Base-by-base conservation (phyloP, 1,139 yeast species). In the Geotrichum bryndzae region DNA sequence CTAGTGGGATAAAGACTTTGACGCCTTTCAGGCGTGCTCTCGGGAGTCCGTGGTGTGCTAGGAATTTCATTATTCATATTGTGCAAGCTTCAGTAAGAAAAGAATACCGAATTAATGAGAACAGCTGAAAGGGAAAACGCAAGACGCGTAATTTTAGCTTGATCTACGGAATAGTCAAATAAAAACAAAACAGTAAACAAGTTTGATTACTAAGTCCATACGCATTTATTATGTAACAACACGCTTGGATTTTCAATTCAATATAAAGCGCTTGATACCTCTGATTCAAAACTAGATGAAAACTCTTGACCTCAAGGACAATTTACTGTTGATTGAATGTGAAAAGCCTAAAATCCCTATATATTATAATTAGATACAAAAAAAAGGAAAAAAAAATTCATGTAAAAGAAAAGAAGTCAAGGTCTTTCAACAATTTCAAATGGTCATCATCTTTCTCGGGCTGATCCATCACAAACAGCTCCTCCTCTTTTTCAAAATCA, bases 361-460 rank as follows among this genome's bases (percentile, higher is more conserved):
- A 23, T 41, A n/a, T n/a, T 41, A n/a, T n/a, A n/a, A n/a, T 41
- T 35, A 13, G 41, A 35, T 35, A n/a, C 5, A 1, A 7, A 41
- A 41, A 41, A 41, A 41, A 13, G n/a, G 3, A n/a, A n/a, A 41
- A n/a, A 41, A 3, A 25, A 3, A 25, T 25, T 41, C 8, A 41
- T 41, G 48, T 41, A 10, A 41, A 41, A 41, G 22, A 41, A 41
- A 41, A 52, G 58, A 66, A 66, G 18, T 65, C 68, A 41, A 66
- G 56, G 45, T 53, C 56, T 52, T 57, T 60, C 51, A 65, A 50
- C 51, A 65, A 50, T 5, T 65, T 65, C 50, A 65, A 45, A 45
- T 64, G 66, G 18, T 57, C 57, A 11, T 58, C 61, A 10, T 53
- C 61, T 11, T 58, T 56, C 22, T 62, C 61, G 8, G 63, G 56